These are phyloP conservation scores for Cytospora chrysosperma DNA, from an alignment of 2,329 filamentous ascomycete genomes.

Conservation along the genomic window DNA sequence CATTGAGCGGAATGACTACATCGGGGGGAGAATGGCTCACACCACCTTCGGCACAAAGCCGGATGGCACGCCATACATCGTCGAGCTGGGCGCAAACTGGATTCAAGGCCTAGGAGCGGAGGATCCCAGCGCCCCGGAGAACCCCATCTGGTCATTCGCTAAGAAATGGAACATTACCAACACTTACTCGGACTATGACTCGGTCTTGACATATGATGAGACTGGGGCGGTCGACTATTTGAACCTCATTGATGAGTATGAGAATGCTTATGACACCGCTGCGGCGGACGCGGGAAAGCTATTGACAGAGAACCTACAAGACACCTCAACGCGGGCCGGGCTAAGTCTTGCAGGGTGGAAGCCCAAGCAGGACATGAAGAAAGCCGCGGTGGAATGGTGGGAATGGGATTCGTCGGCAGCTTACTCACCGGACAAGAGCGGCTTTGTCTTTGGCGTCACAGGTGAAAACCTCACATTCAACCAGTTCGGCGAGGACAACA, in stretches of 20 bases:
- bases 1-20: slow-evolving; percentile 59
- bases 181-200: slow-evolving; percentile 57
- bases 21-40: slow-evolving; percentile 63
- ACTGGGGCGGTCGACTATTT: slow-evolving; percentile 53
- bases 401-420: slow-evolving; percentile 58
- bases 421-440: slow-evolving; percentile 55
- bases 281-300: slow-evolving; percentile 56
- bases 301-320: slow-evolving; percentile 59
- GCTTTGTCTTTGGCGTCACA: slow-evolving; percentile 54
- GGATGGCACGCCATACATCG: slow-evolving; percentile 52
- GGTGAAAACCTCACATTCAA: slow-evolving; percentile 62
- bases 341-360: slow-evolving; percentile 62
- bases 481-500: slow-evolving; percentile 60
- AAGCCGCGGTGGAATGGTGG: slow-evolving; percentile 62
- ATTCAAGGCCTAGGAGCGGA: slow-evolving; percentile 34
- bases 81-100: slow-evolving; percentile 71
- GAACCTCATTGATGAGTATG: slow-evolving; percentile 49
- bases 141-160: slow-evolving; percentile 62
- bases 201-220: slow-evolving; percentile 60
- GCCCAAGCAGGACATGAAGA: slow-evolving; percentile 53
- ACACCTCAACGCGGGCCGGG: slow-evolving; percentile 58
- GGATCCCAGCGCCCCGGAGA: slow-evolving; percentile 42
- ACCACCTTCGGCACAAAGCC: slow-evolving; percentile 51
- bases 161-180: slow-evolving; percentile 59
- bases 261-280: slow-evolving; percentile 44